Conservation (phyloP, 106 monocot species). For the Vanilla planifolia region DNA sequence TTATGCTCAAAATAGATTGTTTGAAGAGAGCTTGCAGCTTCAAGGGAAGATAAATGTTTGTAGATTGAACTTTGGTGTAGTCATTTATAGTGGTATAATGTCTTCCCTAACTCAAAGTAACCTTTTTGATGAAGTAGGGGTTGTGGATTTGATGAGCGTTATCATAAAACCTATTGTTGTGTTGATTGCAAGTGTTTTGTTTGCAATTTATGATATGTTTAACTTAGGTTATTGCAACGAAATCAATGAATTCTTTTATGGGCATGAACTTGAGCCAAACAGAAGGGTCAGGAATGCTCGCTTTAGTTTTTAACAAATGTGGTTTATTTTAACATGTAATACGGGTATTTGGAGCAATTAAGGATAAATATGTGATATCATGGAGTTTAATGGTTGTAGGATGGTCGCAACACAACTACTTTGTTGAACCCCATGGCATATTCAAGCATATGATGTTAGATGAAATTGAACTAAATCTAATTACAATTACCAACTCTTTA, state of each 20-base stretch:
- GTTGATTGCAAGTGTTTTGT: conserved; percentile 43
- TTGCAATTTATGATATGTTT: conserved; percentile 23
- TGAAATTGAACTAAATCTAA: conserved; percentile 30
- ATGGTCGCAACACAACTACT: conserved; percentile 33
- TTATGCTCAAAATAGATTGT: conserved; percentile 40
- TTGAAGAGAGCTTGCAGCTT: conserved; percentile 39
- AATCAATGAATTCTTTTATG: conserved; percentile 42
- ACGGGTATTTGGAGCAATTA: conserved; percentile 25
- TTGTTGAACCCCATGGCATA: conserved; percentile 25
- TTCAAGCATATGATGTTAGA: conserved; percentile 37
- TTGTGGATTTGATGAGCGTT: conserved; percentile 17
- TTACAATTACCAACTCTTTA: conserved; percentile 45
- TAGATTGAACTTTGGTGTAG: conserved; percentile 30
- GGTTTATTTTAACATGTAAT: conserved; percentile 16
- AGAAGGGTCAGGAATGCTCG: conserved; percentile 48
- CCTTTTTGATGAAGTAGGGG: conserved; percentile 23
- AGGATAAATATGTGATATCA: conserved; percentile 44
- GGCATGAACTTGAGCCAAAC: conserved; percentile 27
- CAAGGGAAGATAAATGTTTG: conserved; percentile 41
- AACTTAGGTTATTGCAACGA: conserved; percentile 31
- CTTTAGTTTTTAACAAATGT: conserved; percentile 39
- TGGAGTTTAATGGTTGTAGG: conserved; percentile 67
- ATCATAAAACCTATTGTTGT: conserved; percentile 40
- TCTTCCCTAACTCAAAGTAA: conserved; percentile 44
- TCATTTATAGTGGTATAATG: conserved; percentile 66